Evolutionary conservation across 2,329 filamentous ascomycete species (phyloP).

Genomic region (Colletotrichum sp.): DNA sequence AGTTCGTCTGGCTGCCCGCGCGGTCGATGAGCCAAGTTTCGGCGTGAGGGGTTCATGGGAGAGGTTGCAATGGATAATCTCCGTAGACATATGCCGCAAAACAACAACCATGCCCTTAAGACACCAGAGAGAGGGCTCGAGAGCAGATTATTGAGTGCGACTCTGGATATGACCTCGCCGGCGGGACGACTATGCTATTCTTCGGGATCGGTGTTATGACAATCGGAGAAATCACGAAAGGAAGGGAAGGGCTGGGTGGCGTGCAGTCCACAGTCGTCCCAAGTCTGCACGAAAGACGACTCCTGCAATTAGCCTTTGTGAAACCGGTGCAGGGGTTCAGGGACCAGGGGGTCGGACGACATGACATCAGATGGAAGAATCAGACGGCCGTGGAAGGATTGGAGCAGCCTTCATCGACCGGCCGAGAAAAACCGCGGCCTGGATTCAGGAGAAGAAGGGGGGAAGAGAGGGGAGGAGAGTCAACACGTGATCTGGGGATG

Average conservation of each 20-base stretch:
- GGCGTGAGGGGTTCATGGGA: background rate
- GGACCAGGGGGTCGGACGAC: background rate
- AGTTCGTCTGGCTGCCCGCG: background rate
- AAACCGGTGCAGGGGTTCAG: conserved; percentile 6
- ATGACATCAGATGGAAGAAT: conserved; percentile 17
- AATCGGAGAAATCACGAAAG: background rate
- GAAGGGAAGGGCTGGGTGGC: background rate
- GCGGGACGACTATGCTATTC: background rate
- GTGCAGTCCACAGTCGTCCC: conserved; percentile 7
- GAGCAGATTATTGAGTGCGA: background rate
- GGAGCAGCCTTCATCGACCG: background rate
- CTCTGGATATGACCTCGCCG: background rate
- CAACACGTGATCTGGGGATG: conserved; percentile 5
- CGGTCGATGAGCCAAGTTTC: background rate
- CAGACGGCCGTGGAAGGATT: background rate
- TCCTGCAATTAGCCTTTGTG: conserved; percentile 19
- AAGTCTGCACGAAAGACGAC: conserved; percentile 9
- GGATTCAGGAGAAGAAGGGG: background rate
- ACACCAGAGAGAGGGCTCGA: background rate
- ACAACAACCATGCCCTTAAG: background rate
- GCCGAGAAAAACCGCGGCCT: background rate
- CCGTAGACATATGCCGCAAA: background rate
- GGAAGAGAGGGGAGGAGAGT: background rate
- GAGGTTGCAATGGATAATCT: background rate
- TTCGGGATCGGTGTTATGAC: background rate